A percentile compares a stretch with the other conserved stretches of the same genome.
Conservation (phyloP, 306 rosid species). For the Cucumis cinereus region DNA sequence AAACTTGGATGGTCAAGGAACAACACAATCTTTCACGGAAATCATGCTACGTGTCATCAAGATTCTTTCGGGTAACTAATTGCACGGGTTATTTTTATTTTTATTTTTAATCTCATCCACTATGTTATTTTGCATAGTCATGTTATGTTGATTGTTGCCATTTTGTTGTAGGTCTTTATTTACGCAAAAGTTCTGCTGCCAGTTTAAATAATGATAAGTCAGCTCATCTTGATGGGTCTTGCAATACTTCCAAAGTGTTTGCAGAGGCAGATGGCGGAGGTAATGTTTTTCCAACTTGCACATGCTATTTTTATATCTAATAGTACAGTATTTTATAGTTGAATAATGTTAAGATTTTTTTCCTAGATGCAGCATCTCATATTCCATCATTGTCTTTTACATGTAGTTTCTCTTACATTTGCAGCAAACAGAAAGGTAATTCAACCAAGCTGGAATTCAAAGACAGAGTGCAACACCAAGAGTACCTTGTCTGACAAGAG, state of each 20-base stretch:
- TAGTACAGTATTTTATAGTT: background rate
- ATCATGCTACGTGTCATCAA: constrained; percentile 56
- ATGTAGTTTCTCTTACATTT: background rate
- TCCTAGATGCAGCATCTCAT: background rate
- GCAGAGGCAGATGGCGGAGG: constrained; percentile 10
- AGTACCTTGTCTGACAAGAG: constrained; percentile 33
- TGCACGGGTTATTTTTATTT: background rate
- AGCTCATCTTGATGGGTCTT: constrained; percentile 11
- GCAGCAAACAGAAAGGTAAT: constrained; percentile 11
- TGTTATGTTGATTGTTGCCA: constrained; percentile 5
- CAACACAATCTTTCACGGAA: constrained; percentile 42
- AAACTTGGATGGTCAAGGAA: constrained; percentile 25
- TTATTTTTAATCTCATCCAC: background rate
- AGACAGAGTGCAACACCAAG: constrained; percentile 19
- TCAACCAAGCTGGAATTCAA: constrained; percentile 21
- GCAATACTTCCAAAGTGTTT: constrained; percentile 13
- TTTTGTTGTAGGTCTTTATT: constrained; percentile 32
- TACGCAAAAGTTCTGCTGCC: constrained; percentile 20
- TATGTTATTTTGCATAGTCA: background rate
- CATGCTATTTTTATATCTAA: background rate
- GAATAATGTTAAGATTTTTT: too few relatives aligned
- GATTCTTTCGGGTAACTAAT: constrained; percentile 69
- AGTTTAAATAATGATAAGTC: constrained; percentile 14
- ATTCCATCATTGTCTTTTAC: background rate
- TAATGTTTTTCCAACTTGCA: background rate